phyloP scores from a whole-genome alignment of 2,329 filamentous ascomycete species.

The Alternaria hordeiaustralica region DNA sequence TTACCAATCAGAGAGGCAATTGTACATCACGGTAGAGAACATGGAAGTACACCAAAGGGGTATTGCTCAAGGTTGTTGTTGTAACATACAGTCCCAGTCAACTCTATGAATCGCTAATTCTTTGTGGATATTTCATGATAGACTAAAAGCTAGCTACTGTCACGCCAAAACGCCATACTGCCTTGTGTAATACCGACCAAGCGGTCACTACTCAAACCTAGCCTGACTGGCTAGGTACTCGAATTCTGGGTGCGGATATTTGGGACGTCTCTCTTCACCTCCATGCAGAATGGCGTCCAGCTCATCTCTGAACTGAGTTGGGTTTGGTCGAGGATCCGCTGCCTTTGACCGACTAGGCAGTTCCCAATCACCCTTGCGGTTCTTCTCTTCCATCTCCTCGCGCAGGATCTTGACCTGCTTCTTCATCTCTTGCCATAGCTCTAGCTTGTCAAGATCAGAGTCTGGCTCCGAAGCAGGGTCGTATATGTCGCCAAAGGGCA shows the following conservation, averaged over 20 bases:
- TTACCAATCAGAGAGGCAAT: neutral
- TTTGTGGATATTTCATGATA: neutral
- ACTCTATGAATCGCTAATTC: neutral
- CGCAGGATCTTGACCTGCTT: slow-evolving; percentile 52
- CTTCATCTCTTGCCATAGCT: slow-evolving; percentile 52
- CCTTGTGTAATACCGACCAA: neutral
- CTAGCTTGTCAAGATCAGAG: slow-evolving; percentile 44
- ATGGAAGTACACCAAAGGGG: neutral
- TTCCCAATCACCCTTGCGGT: neutral
- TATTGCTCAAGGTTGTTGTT: neutral
- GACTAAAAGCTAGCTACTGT: neutral
- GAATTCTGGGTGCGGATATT: slow-evolving; percentile 4
- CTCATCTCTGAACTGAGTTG: slow-evolving; percentile 26
- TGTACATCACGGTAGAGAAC: neutral
- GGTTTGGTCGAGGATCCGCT: neutral
- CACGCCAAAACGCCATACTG: neutral
- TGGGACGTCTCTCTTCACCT: slow-evolving; percentile 4
- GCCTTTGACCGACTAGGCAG: slow-evolving; percentile 3
- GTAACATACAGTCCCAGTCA: neutral
- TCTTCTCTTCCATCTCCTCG: slow-evolving; percentile 48
- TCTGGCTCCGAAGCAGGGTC: neutral
- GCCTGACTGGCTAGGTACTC: slow-evolving; percentile 5
- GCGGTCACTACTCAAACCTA: neutral
- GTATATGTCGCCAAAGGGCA: neutral
- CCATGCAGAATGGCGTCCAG: slow-evolving; percentile 32